Evolutionary conservation across 208 protist genomes (phyloP).

Genomic region (Crithidia expoeki): DNA sequence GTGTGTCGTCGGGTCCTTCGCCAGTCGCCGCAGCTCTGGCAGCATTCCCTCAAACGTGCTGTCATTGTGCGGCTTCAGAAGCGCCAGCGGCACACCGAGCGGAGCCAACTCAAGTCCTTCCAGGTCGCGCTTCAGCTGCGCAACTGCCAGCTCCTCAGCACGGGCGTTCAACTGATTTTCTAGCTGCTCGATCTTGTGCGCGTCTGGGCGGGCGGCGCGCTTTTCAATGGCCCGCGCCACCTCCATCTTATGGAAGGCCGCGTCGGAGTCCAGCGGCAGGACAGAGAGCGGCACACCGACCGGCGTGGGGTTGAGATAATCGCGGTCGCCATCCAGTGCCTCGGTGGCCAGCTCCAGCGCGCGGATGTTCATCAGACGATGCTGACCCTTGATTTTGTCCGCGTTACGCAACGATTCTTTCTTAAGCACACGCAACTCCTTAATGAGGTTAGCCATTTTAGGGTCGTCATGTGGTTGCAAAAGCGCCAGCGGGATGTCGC

Average conservation of each 20-base stretch:
- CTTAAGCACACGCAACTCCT: slow-evolving; percentile 61
- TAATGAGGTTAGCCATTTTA: slow-evolving; percentile 44
- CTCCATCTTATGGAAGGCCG: slow-evolving; percentile 57
- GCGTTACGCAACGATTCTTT: slow-evolving; percentile 53
- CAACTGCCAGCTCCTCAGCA: slow-evolving; percentile 53
- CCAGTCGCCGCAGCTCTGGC: slow-evolving; percentile 66
- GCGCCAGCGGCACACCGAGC: slow-evolving; percentile 65
- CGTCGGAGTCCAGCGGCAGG: slow-evolving; percentile 63
- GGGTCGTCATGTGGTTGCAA: slow-evolving; percentile 67
- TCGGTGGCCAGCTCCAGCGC: slow-evolving; percentile 49
- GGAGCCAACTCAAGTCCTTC: slow-evolving; percentile 51
- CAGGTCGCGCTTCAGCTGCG: slow-evolving; percentile 62
- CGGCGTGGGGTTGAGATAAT: slow-evolving; percentile 46
- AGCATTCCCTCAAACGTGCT: slow-evolving; percentile 49
- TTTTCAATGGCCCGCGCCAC: slow-evolving; percentile 58
- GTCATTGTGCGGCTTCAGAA: slow-evolving; percentile 70
- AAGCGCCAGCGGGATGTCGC: slow-evolving; percentile 58
- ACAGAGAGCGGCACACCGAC: slow-evolving; percentile 60
- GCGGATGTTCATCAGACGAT: slow-evolving; percentile 60
- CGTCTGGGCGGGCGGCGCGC: slow-evolving; percentile 30
- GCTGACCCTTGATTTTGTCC: slow-evolving; percentile 52
- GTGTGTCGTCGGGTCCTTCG: slow-evolving; percentile 61
- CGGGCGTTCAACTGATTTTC: slow-evolving; percentile 60
- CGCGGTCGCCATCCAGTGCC: slow-evolving; percentile 53
- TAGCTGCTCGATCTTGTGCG: slow-evolving; percentile 36